phyloP scores from a whole-genome alignment of 192 early-diverging fungal species.

The Rhizophagus sp. region DNA sequence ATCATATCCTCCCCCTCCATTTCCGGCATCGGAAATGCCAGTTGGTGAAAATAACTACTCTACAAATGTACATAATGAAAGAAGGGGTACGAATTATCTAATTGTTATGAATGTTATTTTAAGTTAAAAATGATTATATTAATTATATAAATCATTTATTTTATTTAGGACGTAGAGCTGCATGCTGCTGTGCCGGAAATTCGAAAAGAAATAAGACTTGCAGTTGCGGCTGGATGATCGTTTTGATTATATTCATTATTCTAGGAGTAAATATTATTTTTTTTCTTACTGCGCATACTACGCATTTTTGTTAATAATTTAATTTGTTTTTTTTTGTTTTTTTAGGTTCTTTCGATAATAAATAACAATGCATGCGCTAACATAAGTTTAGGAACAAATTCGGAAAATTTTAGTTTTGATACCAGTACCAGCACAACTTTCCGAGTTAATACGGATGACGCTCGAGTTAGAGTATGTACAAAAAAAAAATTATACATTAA shows the following conservation, averaged over 20 bases:
- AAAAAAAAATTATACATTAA: too few relatives aligned
- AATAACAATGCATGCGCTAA: neutral
- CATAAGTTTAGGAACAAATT: neutral
- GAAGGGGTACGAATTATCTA: neutral
- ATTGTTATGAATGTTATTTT: too few relatives aligned
- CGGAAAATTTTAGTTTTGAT: neutral
- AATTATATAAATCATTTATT: too few relatives aligned
- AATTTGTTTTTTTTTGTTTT: neutral
- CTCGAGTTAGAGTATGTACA: neutral
- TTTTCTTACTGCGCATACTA: neutral
- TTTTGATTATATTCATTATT: neutral
- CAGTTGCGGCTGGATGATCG: neutral
- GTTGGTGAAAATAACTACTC: neutral
- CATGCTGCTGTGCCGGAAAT: neutral
- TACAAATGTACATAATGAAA: neutral
- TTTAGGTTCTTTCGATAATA: neutral
- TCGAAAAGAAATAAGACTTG: neutral
- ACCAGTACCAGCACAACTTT: neutral
- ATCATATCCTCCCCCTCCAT: neutral
- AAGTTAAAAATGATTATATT: too few relatives aligned
- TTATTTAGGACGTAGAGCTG: neutral
- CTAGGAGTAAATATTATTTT: neutral
- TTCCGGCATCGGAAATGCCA: neutral
- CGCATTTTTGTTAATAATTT: neutral
- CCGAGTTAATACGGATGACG: neutral